A percentile compares a stretch with the other conserved stretches of the same genome.
Evolutionary conservation across 805 yeast species (phyloP).

Genomic region (Metschnikowia anglica): DNA sequence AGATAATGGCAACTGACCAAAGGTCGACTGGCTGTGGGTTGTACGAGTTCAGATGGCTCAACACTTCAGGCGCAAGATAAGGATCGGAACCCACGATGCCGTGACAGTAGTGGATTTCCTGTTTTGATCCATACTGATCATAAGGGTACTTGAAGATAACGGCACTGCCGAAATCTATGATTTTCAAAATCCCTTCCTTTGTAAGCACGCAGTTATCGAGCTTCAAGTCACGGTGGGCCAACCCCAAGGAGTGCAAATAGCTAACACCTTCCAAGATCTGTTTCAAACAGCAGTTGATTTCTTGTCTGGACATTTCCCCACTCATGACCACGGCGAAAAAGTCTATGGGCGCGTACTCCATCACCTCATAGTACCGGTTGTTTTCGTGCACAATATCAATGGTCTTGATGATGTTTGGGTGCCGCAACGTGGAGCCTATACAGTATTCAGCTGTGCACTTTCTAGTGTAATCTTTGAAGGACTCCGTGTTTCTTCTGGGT

Average conservation of each 20-base stretch:
- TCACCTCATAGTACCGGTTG: constrained; percentile 77
- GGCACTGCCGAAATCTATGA: constrained; percentile 83
- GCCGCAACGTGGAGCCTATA: constrained; percentile 78
- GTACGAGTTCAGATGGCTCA: constrained; percentile 50
- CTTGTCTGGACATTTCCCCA: constrained; percentile 76
- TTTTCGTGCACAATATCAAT: constrained; percentile 71
- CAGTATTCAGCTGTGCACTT: constrained; percentile 89
- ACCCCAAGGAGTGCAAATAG: constrained; percentile 73
- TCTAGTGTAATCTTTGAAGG: constrained; percentile 74
- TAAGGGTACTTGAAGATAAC: constrained; percentile 77
- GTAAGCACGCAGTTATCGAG: constrained; percentile 82
- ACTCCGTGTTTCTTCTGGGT: constrained; percentile 66
- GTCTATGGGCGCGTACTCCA: constrained; percentile 91
- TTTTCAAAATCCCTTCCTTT: constrained; percentile 66
- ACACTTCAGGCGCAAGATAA: constrained; percentile 80
- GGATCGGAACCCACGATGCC: constrained; percentile 88
- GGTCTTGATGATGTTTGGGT: constrained; percentile 78
- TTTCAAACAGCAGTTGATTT: constrained; percentile 76
- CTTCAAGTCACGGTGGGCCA: constrained; percentile 81
- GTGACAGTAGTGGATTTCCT: constrained; percentile 37
- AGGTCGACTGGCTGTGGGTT: constrained; percentile 80
- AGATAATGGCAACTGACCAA: constrained; percentile 83
- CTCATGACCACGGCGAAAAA: constrained; percentile 87
- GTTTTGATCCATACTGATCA: constrained; percentile 54
- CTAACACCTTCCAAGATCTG: constrained; percentile 72